Base-by-base conservation (phyloP, 2,329 filamentous ascomycete species). In the Fusarium nematophilum region DNA sequence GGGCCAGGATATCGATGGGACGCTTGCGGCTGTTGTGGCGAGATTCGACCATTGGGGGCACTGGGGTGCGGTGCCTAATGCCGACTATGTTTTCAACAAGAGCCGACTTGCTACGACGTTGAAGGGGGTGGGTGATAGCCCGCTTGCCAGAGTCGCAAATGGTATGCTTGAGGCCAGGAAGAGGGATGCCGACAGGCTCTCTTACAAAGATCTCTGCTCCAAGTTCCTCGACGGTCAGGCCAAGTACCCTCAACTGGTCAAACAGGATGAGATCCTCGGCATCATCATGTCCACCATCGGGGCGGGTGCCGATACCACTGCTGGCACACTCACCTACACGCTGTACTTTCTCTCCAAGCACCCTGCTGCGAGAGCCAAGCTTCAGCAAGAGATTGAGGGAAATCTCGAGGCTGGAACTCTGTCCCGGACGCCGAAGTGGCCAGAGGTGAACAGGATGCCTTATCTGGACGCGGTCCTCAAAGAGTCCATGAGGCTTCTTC, bases 31-130 rank as follows among this genome's bases (percentile, higher is more conserved):
- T 30, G 46, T 49, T 15, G 40, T 49, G 33, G 46, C 18, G 23
- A 33, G 46, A 6, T 49, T 49, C 17, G 46, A 49, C 29, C 46
- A 49, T 25, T 49, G 46, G 46, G 46, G 46, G 21, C 46, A 40
- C 5, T 49, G 46, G 46, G 46, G 46, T 3, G 46, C 46, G 18
- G 14, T 49, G 10, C 46, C 46, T 10, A 29, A 10, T 7, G 9
- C 26, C 15, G 46, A 49, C 18, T 49, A 26, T 18, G 14, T 40
- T 34, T 2, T 49, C 10, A 49, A 49, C 46, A 49, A 49, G 25
- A 40, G 46, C 14, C 34, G 17, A 2, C 23, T 40, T 8, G 46
- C 46, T 9, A 39, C 46, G 3, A 13, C 36, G 9, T 34, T 49
- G 14, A 14, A 26, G 2, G 46, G 46, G 8, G 36, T 39, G 5